Evolutionary conservation across 495 filamentous ascomycete genomes (phyloP).

Genomic region (Hypoxylon lienhwacheense): DNA sequence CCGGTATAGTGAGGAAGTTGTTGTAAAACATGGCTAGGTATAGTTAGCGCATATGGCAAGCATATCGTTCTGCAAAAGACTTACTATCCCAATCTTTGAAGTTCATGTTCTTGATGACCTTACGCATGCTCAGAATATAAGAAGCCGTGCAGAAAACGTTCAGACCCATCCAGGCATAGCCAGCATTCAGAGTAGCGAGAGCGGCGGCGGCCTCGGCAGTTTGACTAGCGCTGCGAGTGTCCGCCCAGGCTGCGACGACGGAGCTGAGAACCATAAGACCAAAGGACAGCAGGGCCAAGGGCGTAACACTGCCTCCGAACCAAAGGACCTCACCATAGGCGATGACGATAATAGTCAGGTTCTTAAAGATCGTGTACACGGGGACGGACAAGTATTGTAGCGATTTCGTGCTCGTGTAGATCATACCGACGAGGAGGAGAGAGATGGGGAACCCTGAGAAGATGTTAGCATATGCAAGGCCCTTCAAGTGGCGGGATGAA

Average conservation of each 20-base stretch:
- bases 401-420: conserved; percentile 96
- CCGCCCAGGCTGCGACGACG: conserved; percentile 94
- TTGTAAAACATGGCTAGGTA: conserved; percentile 97
- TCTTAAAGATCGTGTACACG: conserved; percentile 99
- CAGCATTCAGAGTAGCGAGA: conserved; percentile 88
- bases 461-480: conserved; percentile 31
- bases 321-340: conserved; percentile 98
- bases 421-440: conserved; percentile 96
- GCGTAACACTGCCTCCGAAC: conserved; percentile 93
- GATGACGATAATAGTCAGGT: conserved; percentile 97
- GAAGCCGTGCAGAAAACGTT: conserved; percentile 95
- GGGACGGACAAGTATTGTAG: conserved; percentile 96
- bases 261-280: conserved; percentile 97
- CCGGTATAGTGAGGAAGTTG: conserved; percentile 95
- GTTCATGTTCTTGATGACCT: conserved; percentile 98
- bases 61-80: conserved; percentile 39
- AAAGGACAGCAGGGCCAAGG: conserved; percentile 90
- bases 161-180: conserved; percentile 97
- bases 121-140: conserved; percentile 92
- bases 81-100: conserved; percentile 99
- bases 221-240: conserved; percentile 82
- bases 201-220: conserved; percentile 65
- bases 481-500: not conserved
- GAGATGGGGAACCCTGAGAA: conserved; percentile 92
- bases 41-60: conserved; percentile 37